Evolutionary conservation across 1,139 yeast genomes (phyloP), one percentile per base, ranked within the genome.

Genomic region (Debaryomyces robertsiae): DNA sequence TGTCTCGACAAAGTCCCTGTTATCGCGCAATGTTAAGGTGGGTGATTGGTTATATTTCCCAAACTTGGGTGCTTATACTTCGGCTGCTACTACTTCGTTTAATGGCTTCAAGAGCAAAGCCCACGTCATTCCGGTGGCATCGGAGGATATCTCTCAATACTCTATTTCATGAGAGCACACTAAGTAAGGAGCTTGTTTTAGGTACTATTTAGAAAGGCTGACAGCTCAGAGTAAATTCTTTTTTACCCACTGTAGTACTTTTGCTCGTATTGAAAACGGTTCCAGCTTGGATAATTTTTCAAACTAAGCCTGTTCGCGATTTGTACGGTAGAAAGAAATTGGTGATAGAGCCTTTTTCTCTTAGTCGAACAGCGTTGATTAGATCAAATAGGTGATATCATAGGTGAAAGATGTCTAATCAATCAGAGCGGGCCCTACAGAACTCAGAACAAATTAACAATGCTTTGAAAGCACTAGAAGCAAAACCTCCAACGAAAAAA

Each of bases 21-120:
- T 91, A 57, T 72, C 81, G 13, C 73, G 75, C 40, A 79, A 82
- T 36, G 81, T 90, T 38, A 70, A 73, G 30, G 84, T 85, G 37
- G 98, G 97, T 11, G 98, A 93, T 61, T 93, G 98, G 98, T 64
- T 93, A 45, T 88, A 83, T 64, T 91, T 93, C 65, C 75, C 83
- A 34, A 75, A 82, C 49, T 67, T 88, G 47, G 98, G 98, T 11
- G 98, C 98, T n/a, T 93, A 93, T 65, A 91, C 98, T 9, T 73
- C 84, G 27, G 88, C 93, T 32, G 97, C 98, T 6, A 79, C 95
- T 27, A 88, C 96, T 10, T 76, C 82, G 36, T 91, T 91, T 70
- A 85, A 91, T 59, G 98, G 98, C 19, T 91, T 91, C 59, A 77
- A 78, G 52, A 79, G 77, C 43, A 60, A 63, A 16, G 83, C 87